Percentiles rank a stretch among this genome's conserved stretches.
These are phyloP conservation scores for Pythium insidiosum DNA, from an alignment of 352 stramenopile genomes.

Conservation along the genomic window DNA sequence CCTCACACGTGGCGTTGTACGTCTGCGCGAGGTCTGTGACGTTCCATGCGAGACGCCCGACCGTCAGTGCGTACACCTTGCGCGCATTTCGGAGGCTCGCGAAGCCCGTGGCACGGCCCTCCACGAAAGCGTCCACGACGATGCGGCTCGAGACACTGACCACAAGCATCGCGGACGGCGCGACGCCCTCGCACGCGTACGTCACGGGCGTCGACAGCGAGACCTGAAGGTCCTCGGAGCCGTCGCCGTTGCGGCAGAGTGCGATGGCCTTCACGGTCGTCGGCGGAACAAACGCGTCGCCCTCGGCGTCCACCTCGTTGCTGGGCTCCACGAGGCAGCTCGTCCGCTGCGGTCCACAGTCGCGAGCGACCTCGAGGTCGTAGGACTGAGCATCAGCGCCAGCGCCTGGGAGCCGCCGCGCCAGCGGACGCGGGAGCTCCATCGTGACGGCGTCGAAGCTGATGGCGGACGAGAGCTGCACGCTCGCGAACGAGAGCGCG, in stretches of 20 bases:
- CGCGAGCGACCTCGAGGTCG: constrained; percentile 9
- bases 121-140: constrained; percentile 22
- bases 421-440: constrained; percentile 5
- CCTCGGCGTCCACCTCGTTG: constrained; percentile 6
- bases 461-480: constrained; percentile 1
- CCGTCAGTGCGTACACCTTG: constrained; percentile 34
- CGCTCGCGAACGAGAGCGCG: constrained; percentile 7
- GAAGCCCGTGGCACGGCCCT: constrained; percentile 5
- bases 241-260: constrained; percentile 7
- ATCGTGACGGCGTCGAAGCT: constrained; percentile 9
- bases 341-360: constrained; percentile 12
- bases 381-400: constrained; percentile 6
- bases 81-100: constrained; percentile 27
- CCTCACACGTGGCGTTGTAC: constrained; percentile 29
- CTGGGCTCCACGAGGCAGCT: constrained; percentile 3
- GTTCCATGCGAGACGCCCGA: constrained; percentile 29
- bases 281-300: constrained; percentile 4
- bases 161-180: constrained; percentile 23
- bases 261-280: constrained; percentile 6
- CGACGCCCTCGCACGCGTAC: constrained; percentile 10
- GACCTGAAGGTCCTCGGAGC: constrained; percentile 5
- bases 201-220: constrained; percentile 6
- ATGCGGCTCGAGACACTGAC: constrained; percentile 34
- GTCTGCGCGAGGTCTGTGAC: constrained; percentile 23
- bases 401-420: constrained; percentile 3